Percentiles rank a stretch among this genome's conserved stretches.
These are phyloP conservation scores for Polygonum maritimum DNA, from an alignment of 148 eudicot species.

Conservation along the genomic window DNA sequence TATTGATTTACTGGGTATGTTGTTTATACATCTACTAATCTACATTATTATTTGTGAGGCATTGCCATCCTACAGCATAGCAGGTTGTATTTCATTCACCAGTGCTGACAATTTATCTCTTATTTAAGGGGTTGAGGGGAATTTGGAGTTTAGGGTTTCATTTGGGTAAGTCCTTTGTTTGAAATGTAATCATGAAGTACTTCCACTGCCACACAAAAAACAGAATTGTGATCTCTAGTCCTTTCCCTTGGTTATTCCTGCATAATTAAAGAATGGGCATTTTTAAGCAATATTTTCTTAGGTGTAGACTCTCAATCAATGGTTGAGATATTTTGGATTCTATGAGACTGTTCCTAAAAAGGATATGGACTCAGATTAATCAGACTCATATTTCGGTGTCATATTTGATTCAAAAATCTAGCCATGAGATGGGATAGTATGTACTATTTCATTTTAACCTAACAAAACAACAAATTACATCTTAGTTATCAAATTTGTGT, in stretches of 20 bases:
- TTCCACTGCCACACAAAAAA: not conserved
- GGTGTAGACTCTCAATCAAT: not conserved
- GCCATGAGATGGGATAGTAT: not conserved
- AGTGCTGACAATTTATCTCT: not conserved
- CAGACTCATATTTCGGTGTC: not conserved
- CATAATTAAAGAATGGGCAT: not conserved
- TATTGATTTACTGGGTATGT: conserved; percentile 88
- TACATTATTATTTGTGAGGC: not conserved
- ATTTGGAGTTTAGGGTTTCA: not conserved
- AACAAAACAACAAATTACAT: not conserved
- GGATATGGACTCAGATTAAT: not conserved
- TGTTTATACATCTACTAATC: not conserved
- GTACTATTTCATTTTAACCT: not conserved
- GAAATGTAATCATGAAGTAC: not conserved
- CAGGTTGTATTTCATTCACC: not conserved
- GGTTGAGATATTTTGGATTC: not conserved
- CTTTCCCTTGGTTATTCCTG: not conserved
- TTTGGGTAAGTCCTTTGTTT: not conserved
- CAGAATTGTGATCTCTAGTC: not conserved
- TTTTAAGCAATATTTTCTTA: not conserved
- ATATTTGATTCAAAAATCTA: not conserved
- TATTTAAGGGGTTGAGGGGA: not conserved
- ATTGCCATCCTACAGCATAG: not conserved
- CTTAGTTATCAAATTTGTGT: not conserved
- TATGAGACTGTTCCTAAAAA: not conserved